These are phyloP conservation scores for Prunus dulcis DNA, from an alignment of 306 rosid genomes.

Conservation along the genomic window DNA sequence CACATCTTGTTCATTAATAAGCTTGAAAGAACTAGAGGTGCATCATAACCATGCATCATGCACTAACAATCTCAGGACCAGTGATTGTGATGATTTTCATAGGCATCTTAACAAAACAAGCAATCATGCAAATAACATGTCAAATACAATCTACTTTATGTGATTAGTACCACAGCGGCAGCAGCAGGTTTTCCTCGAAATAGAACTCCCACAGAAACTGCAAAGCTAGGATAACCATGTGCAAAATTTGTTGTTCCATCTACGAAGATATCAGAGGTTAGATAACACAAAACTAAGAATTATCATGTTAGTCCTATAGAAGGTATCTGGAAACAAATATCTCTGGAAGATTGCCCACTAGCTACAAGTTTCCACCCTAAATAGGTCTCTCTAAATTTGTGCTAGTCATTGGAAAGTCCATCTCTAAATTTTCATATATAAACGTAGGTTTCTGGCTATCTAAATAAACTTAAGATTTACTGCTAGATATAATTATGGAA, in stretches of 20 bases:
- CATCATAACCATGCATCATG: too few species aligned
- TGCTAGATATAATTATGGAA: background rate
- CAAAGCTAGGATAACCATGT: slow-evolving; percentile 90
- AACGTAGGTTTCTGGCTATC: background rate
- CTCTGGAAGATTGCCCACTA: background rate
- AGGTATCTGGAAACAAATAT: background rate
- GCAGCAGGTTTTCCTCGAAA: slow-evolving; percentile 90
- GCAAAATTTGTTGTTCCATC: slow-evolving; percentile 99
- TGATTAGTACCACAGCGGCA: slow-evolving; percentile 73
- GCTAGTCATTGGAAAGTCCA: background rate
- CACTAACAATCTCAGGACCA: too few species aligned
- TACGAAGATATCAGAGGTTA: slow-evolving; percentile 33
- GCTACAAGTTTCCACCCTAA: background rate
- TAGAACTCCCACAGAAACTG: slow-evolving; percentile 89
- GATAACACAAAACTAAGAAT: slow-evolving; percentile 15
- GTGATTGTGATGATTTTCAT: background rate
- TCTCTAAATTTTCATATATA: background rate
- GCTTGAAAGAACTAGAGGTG: too few species aligned
- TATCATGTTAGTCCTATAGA: background rate
- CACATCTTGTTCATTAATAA: too few species aligned
- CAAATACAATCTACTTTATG: slow-evolving; percentile 1
- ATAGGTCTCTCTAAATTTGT: background rate
- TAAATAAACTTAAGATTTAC: background rate
- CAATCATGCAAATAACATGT: slow-evolving; percentile 10
- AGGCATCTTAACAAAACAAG: background rate